Percentiles rank a stretch among this genome's conserved stretches.
phyloP scores from a whole-genome alignment of 1,139 yeast species.

The Candida sojae region DNA sequence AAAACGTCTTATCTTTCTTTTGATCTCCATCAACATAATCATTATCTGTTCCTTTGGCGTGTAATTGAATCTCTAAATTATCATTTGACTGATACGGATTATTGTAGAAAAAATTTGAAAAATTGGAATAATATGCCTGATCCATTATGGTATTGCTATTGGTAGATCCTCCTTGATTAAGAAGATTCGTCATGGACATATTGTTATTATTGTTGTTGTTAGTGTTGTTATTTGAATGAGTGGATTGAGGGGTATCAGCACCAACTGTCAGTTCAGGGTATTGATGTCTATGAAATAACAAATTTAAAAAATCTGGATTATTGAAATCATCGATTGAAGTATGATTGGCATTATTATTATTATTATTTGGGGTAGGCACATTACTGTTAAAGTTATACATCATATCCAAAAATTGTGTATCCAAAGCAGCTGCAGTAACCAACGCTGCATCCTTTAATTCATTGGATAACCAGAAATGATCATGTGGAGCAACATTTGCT shows the following conservation, averaged over 20 bases:
- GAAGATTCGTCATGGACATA: conserved; percentile 22
- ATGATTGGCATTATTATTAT: conserved; percentile 7
- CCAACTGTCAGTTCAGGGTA: conserved; percentile 9
- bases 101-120: conserved; percentile 43
- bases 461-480: conserved; percentile 63
- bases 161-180: conserved; percentile 22
- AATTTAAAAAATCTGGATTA: conserved; percentile 40
- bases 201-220: conserved; percentile 10
- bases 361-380: conserved; percentile 9
- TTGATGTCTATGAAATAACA: conserved; percentile 51
- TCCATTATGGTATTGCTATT: conserved; percentile 20
- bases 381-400: conserved; percentile 28
- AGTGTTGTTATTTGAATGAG: conserved; percentile 8
- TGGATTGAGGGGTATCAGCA: conserved; percentile 5
- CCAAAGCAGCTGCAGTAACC: conserved; percentile 71
- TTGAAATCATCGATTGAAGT: conserved; percentile 11
- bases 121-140: conserved; percentile 45
- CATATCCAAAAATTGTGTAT: conserved; percentile 57
- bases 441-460: conserved; percentile 73
- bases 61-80: conserved; percentile 46
- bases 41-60: conserved; percentile 31
- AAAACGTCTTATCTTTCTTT: conserved; percentile 39
- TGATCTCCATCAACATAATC: conserved; percentile 42
- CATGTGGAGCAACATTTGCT: conserved; percentile 24
- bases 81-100: conserved; percentile 46